Percentiles rank a stretch among this genome's conserved stretches.
Evolutionary conservation across 495 filamentous ascomycete genomes (phyloP).

Genomic region (Entonaema liquescens): DNA sequence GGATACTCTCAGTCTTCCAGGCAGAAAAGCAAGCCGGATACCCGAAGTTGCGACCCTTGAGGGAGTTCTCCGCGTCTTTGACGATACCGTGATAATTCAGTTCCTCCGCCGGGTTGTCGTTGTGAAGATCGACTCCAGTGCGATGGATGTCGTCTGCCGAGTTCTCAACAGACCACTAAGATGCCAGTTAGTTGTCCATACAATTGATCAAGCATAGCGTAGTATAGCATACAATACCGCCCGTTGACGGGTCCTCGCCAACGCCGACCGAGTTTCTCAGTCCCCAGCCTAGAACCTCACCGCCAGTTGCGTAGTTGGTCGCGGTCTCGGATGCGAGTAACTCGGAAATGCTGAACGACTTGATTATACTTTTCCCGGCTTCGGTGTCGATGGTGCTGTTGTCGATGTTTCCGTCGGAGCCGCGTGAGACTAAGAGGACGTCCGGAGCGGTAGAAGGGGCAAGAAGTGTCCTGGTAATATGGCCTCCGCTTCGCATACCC

Average conservation of each 20-base stretch:
- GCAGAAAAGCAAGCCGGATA: constrained; percentile 70
- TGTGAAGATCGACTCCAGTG: constrained; percentile 64
- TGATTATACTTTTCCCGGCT: constrained; percentile 66
- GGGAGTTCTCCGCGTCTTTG: constrained; percentile 53
- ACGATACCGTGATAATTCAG: constrained; percentile 71
- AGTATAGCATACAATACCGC: constrained; percentile 54
- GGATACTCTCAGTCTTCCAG: constrained; percentile 65
- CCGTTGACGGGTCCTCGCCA: constrained; percentile 64
- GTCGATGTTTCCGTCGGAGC: constrained; percentile 68
- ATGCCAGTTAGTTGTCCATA: constrained; percentile 27
- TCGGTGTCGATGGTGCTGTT: constrained; percentile 49
- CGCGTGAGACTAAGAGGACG: constrained; percentile 64
- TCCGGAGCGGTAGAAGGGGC: constrained; percentile 57
- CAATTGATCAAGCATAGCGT: no score
- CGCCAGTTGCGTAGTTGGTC: constrained; percentile 58
- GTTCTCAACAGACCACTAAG: constrained; percentile 70
- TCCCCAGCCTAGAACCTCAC: constrained; percentile 69
- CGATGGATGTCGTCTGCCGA: constrained; percentile 66
- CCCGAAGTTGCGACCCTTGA: constrained; percentile 61
- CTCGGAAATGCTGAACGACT: constrained; percentile 62
- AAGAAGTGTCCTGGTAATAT: constrained; percentile 67
- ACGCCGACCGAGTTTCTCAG: constrained; percentile 73
- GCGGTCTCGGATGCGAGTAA: constrained; percentile 38
- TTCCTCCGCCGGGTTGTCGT: constrained; percentile 74
- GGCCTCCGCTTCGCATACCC: constrained; percentile 61